Percentiles rank a stretch among this genome's conserved stretches.
Evolutionary conservation across 805 yeast genomes (phyloP).

Genomic region (Sungouiozyma intestinalis): DNA sequence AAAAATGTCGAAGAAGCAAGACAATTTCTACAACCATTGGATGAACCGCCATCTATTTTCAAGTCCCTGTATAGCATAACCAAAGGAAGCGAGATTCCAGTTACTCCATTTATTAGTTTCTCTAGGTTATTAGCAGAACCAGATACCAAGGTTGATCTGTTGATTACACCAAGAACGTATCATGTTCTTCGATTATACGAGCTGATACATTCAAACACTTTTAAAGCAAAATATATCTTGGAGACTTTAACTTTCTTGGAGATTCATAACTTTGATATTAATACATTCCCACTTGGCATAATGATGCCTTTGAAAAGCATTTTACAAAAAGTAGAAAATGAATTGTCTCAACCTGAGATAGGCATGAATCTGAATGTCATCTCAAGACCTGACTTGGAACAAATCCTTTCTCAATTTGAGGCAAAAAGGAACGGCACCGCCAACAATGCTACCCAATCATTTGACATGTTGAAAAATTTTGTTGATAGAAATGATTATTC

Average conservation of each 20-base stretch:
- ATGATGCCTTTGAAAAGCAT: conserved; percentile 56
- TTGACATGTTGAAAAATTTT: neutral
- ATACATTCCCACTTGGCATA: conserved; percentile 67
- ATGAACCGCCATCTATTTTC: conserved; percentile 29
- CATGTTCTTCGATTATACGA: conserved; percentile 53
- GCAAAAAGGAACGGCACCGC: neutral
- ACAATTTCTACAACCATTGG: conserved; percentile 22
- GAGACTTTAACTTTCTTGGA: conserved; percentile 50
- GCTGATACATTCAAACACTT: conserved; percentile 43
- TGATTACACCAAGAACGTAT: conserved; percentile 57
- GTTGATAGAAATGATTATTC: neutral
- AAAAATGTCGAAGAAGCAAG: neutral
- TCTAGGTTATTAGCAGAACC: conserved; percentile 58
- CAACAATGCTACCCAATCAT: neutral
- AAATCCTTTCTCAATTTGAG: conserved; percentile 5
- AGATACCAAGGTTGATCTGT: conserved; percentile 37
- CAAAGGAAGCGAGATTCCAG: conserved; percentile 19
- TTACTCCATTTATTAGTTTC: conserved; percentile 46
- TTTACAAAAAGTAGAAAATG: conserved; percentile 42
- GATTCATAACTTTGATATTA: conserved; percentile 42
- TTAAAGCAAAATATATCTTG: conserved; percentile 43
- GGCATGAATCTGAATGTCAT: conserved; percentile 42
- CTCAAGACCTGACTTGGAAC: conserved; percentile 54
- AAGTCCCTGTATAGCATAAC: conserved; percentile 34
- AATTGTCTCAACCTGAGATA: conserved; percentile 40